Evolutionary conservation across 1,284 basidiomycete species (phyloP), one percentile per base, ranked within the genome.

Genomic region (Ganoderma lingzhi): DNA sequence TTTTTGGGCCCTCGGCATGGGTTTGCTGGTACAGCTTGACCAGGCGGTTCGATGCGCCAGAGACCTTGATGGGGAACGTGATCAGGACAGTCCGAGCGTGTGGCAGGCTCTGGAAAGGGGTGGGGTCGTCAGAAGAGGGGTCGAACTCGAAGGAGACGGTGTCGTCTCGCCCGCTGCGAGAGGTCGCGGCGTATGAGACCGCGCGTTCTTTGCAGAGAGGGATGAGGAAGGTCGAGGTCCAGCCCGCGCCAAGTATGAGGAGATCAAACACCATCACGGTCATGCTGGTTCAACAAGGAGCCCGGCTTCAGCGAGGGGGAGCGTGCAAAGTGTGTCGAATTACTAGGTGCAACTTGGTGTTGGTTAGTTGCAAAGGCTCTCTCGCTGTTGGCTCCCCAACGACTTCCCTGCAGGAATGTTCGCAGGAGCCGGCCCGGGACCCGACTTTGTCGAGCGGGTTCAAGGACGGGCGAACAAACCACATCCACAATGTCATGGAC

Each of bases 181-280:
- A 86, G 0, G 90, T 91, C 3, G 87, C 83, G 1, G 87, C 86
- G 74, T 84, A 87, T 0, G 82, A 81, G 68, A 91, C 72, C 19
- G 78, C 69, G 30, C 80, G 79, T 17, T 80, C 71, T 9, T 76
- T 44, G 76, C 88, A 87, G 19, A 89, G 86, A 0, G 89, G 86
- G 53, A 88, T 82, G 59, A 93, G 82, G 78, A 92, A 93, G 14
- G 82, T 84, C 1, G 85, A 88, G 1, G 89, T 89, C 90, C 91
- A 93, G 48, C 90, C 90, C n/a, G 88, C 87, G 56, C 90, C 90
- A 32, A 93, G 84, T 64, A 91, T 86, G 53, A 92, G 85, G 51
- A 91, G 77, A 67, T 91, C 87, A 62, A 90, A 42, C 17, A 42
- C 39, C 23, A 61, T 61, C 12, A 61, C 59, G 2, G 59, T n/a